These are phyloP conservation scores for Microbotryum intermedium DNA, from an alignment of 1,284 basidiomycete genomes.

Conservation along the genomic window DNA sequence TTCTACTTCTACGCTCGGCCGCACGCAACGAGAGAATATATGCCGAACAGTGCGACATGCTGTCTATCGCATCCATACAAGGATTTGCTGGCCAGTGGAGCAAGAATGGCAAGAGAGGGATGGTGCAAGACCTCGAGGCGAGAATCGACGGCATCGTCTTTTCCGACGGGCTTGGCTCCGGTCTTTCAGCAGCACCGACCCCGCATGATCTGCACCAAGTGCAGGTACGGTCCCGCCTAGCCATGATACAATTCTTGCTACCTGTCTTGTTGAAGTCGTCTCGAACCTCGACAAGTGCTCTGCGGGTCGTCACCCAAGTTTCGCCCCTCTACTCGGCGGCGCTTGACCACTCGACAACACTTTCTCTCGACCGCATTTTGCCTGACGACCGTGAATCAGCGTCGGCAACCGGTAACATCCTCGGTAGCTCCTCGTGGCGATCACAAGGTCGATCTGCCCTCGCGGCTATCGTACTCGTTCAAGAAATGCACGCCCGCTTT, in stretches of 20 bases:
- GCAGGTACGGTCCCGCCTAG: conserved; percentile 17
- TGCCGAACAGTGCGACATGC: conserved; percentile 29
- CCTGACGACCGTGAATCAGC: background rate
- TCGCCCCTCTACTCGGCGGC: conserved; percentile 28
- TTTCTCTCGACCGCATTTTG: background rate
- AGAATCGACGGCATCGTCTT: conserved; percentile 30
- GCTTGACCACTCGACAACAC: too few species aligned
- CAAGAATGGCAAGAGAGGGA: conserved; percentile 20
- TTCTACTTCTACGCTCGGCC: conserved; percentile 27
- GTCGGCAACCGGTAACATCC: conserved; percentile 2
- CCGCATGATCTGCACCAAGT: background rate
- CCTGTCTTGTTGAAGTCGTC: conserved; percentile 24
- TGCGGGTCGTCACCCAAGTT: conserved; percentile 25
- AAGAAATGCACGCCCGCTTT: conserved; percentile 16
- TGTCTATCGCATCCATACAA: conserved; percentile 14
- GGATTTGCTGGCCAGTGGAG: conserved; percentile 23
- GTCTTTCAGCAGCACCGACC: background rate
- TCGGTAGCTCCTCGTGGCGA: conserved; percentile 7
- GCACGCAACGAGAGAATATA: conserved; percentile 31
- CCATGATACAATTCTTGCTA: conserved; percentile 24
- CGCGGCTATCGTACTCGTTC: conserved; percentile 13
- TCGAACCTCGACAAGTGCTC: conserved; percentile 11
- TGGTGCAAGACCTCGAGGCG: conserved; percentile 29
- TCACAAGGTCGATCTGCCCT: conserved; percentile 12
- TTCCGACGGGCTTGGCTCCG: conserved; percentile 23